phyloP scores from a whole-genome alignment of 2,329 filamentous ascomycete genomes.

The Calycina marina region DNA sequence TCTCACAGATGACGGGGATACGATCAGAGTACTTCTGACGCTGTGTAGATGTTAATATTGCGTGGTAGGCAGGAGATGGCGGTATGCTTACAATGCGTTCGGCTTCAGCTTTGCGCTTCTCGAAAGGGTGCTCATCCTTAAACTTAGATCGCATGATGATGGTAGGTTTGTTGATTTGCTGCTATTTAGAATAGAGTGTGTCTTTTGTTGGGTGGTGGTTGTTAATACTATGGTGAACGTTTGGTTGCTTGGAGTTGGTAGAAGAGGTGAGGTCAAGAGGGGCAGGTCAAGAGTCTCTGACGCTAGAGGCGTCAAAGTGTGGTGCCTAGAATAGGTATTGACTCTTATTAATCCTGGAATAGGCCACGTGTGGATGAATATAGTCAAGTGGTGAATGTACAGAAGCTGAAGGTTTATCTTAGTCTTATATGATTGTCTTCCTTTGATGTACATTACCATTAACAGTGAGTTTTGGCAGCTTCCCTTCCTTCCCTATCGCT shows the following conservation, averaged over 20 bases:
- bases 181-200: constrained; percentile 1
- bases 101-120: constrained; percentile 99
- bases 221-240: constrained; percentile 1
- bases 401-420: too few relatives aligned
- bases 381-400: too few relatives aligned
- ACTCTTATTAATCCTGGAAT: not conserved
- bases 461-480: too few relatives aligned
- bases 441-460: too few relatives aligned
- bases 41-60: constrained; percentile 6
- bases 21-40: constrained; percentile 98
- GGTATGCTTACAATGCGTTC: constrained; percentile 44
- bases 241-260: not conserved
- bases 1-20: constrained; percentile 98
- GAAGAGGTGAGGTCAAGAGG: not conserved
- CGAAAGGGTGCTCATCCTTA: constrained; percentile 99
- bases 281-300: not conserved
- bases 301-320: too few relatives aligned
- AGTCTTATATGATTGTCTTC: too few relatives aligned
- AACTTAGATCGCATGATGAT: constrained; percentile 93
- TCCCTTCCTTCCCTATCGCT: too few relatives aligned
- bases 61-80: constrained; percentile 1
- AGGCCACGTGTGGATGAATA: too few relatives aligned
- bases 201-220: constrained; percentile 2
- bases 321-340: not conserved
- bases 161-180: constrained; percentile 17